These are phyloP conservation scores for Globisporangium ultimum DNA, from an alignment of 352 stramenopile genomes.

Conservation along the genomic window DNA sequence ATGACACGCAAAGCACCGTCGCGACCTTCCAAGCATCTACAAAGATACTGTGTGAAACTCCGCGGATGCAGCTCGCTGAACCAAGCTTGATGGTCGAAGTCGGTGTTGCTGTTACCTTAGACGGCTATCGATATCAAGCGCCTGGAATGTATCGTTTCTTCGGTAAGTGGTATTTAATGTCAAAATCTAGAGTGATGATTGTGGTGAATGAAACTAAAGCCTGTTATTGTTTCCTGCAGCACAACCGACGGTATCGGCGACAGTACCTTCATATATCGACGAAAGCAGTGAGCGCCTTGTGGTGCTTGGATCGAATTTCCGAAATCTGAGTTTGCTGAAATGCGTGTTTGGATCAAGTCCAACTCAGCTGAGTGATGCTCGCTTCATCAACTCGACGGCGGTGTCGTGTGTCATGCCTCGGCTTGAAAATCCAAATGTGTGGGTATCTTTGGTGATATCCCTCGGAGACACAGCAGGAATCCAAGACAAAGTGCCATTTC, in stretches of 20 bases:
- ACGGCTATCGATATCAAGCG: constrained; percentile 11
- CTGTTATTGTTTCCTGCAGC: constrained; percentile 12
- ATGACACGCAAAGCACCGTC: constrained; percentile 24
- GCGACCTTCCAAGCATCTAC: constrained; percentile 21
- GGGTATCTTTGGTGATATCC: constrained; percentile 28
- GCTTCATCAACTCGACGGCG: constrained; percentile 23
- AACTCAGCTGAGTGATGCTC: constrained; percentile 8
- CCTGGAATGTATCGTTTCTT: constrained; percentile 2
- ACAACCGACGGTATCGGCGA: constrained; percentile 19
- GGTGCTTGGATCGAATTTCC: constrained; percentile 26
- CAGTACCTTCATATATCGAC: constrained; percentile 25
- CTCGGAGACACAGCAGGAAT: constrained; percentile 7
- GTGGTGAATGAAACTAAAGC: background rate
- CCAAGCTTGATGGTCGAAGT: constrained; percentile 4
- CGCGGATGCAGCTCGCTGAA: constrained; percentile 9
- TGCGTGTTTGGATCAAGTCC: constrained; percentile 27
- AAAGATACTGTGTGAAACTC: constrained; percentile 29
- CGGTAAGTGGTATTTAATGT: background rate
- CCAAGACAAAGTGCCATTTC: constrained; percentile 11
- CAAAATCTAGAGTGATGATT: no score
- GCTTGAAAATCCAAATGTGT: constrained; percentile 18
- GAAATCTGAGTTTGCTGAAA: constrained; percentile 23
- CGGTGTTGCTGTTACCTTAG: constrained; percentile 26
- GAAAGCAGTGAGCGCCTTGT: constrained; percentile 21
- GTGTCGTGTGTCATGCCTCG: constrained; percentile 25